These are phyloP conservation scores for Peterozyma toletana DNA, from an alignment of 805 yeast species.

Conservation along the genomic window DNA sequence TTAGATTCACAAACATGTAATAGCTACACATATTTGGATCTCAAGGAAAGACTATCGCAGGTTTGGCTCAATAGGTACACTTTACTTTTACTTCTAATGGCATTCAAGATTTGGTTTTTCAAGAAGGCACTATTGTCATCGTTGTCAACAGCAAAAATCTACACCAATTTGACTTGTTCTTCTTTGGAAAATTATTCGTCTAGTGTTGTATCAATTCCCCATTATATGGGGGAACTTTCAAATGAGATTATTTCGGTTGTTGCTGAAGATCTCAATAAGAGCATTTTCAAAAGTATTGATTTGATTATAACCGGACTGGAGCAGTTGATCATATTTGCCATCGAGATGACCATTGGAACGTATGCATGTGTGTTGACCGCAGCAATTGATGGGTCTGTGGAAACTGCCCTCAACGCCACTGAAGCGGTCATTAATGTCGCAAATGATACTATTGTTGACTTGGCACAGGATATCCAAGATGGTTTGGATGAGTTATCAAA, in stretches of 20 bases:
- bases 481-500: constrained; percentile 57
- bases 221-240: constrained; percentile 46
- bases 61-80: constrained; percentile 63
- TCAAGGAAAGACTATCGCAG: constrained; percentile 53
- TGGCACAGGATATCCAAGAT: constrained; percentile 56
- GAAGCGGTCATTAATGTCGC: constrained; percentile 53
- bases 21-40: constrained; percentile 30
- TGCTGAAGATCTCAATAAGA: constrained; percentile 40
- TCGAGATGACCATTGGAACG: constrained; percentile 78
- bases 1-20: no score
- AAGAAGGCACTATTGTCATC: constrained; percentile 35
- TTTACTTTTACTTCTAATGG: constrained; percentile 42
- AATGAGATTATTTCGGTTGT: constrained; percentile 42
- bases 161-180: constrained; percentile 37
- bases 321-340: constrained; percentile 49
- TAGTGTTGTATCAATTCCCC: constrained; percentile 39
- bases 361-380: constrained; percentile 77
- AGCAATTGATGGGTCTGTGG: constrained; percentile 64
- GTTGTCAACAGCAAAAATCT: constrained; percentile 28
- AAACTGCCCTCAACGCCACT: constrained; percentile 68
- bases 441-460: constrained; percentile 46
- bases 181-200: constrained; percentile 32
- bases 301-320: constrained; percentile 51
- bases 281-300: constrained; percentile 33
- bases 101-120: constrained; percentile 57